These are phyloP conservation scores for Colletotrichum caudatum DNA, from an alignment of 2,329 filamentous ascomycete species.

Conservation along the genomic window DNA sequence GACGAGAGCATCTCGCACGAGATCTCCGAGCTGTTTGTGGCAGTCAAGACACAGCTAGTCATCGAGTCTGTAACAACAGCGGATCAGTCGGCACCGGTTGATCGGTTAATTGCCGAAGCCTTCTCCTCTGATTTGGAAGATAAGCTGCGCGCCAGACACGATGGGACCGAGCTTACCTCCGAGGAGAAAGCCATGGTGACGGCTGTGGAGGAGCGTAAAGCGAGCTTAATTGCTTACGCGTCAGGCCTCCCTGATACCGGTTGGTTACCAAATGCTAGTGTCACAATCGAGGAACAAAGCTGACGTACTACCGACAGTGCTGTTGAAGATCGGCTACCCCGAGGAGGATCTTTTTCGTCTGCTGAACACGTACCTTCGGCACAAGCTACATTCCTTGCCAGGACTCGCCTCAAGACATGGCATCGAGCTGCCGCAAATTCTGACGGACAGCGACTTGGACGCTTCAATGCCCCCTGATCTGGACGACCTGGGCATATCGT, in stretches of 20 bases:
- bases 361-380: constrained; percentile 50
- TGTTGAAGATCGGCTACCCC: constrained; percentile 34
- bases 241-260: constrained; percentile 35
- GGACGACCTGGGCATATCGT: constrained; percentile 53
- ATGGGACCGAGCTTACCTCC: constrained; percentile 49
- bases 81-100: constrained; percentile 60
- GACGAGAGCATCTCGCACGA: constrained; percentile 55
- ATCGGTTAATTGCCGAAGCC: constrained; percentile 67
- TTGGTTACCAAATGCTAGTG: constrained; percentile 42
- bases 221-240: constrained; percentile 46
- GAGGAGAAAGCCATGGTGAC: constrained; percentile 52
- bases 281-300: constrained; percentile 49
- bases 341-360: constrained; percentile 47
- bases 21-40: constrained; percentile 58
- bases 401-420: constrained; percentile 53
- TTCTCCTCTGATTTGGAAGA: constrained; percentile 69
- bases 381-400: constrained; percentile 50
- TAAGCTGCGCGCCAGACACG: constrained; percentile 53
- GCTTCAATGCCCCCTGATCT: constrained; percentile 48
- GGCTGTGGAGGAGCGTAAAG: constrained; percentile 50
- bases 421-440: constrained; percentile 50
- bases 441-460: constrained; percentile 49
- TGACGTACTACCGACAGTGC: constrained; percentile 50
- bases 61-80: constrained; percentile 64
- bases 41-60: constrained; percentile 62